Evolutionary conservation across 2,329 filamentous ascomycete genomes (phyloP).

Genomic region (Scleromitrula shiraiana): DNA sequence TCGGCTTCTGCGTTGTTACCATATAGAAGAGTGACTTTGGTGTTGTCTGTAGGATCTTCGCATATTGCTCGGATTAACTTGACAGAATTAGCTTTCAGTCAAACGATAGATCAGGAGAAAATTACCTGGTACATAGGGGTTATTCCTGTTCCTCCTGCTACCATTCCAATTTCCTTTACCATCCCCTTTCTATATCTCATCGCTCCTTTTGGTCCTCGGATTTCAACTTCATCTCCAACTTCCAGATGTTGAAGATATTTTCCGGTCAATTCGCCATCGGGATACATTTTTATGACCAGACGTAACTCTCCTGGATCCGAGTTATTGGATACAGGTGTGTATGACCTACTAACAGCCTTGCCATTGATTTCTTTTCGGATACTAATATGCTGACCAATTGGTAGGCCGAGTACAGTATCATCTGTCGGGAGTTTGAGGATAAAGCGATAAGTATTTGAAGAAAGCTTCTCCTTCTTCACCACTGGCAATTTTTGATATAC

Average conservation of each 20-base stretch:
- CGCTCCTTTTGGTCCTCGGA: conserved; percentile 49
- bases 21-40: conserved; percentile 49
- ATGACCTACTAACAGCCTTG: conserved; percentile 31
- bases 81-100: neutral
- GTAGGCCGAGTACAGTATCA: conserved; percentile 32
- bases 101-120: neutral
- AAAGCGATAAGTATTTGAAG: conserved; percentile 15
- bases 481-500: conserved; percentile 18
- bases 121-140: conserved; percentile 45
- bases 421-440: conserved; percentile 30
- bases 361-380: conserved; percentile 32
- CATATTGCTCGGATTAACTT: conserved; percentile 55
- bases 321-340: conserved; percentile 42
- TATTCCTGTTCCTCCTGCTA: conserved; percentile 45
- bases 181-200: conserved; percentile 42
- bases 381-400: conserved; percentile 35
- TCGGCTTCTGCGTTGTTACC: conserved; percentile 51
- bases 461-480: conserved; percentile 14
- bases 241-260: conserved; percentile 40
- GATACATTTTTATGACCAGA: conserved; percentile 44
- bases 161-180: conserved; percentile 43
- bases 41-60: conserved; percentile 50
- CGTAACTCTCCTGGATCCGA: conserved; percentile 41
- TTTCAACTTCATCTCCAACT: conserved; percentile 41
- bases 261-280: conserved; percentile 42